Base-by-base conservation (phyloP, 495 filamentous ascomycete genomes). In the Monascus purpureus region DNA sequence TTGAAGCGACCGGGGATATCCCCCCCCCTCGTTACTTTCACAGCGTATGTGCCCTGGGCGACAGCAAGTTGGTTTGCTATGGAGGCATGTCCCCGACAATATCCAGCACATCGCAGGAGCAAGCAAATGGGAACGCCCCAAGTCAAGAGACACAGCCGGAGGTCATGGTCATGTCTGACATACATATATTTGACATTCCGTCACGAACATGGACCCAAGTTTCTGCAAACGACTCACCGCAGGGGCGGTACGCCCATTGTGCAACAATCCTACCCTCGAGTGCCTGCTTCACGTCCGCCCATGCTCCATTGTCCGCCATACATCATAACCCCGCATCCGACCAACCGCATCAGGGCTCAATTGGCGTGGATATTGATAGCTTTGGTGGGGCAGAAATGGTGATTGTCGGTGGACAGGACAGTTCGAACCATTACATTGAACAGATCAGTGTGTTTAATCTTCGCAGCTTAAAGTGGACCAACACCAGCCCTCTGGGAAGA, bases 401-500 rank as follows among this genome's bases (percentile, higher is more conserved):
- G 8, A 77, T 97, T 6, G 87, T 96, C 11, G 90, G 90, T 29
- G 90, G 90, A 3, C 90, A 97, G 49, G 88, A 96, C 47, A 87
- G 80, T 37, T 81, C 80, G n/a, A 96, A 96, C 47, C 84, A 93
- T 47, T 97, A 97, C 43, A 96, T 97, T 38, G 88, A 96, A 50
- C 83, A 96, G 55, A 85, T 96, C 44, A 94, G 86, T 46, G 85
- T 96, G 4, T 97, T 96, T 63, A 97, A 97, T 41, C 67, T 97
- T 17, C 72, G 90, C n/a, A 93, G 84, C 47, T 54, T 95, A 35
- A 92, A 90, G 55, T 97, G 90, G 90, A 86, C 84, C 2, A 81
- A 80, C 15, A 94, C 85, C 6, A 77, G 77, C 32, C 60, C 75
- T 3, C 60, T 97, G 9, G 87, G 82, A 17, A 78, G 83, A 52